Base-by-base conservation (phyloP, 495 filamentous ascomycete species). In the Parathielavia appendiculata region DNA sequence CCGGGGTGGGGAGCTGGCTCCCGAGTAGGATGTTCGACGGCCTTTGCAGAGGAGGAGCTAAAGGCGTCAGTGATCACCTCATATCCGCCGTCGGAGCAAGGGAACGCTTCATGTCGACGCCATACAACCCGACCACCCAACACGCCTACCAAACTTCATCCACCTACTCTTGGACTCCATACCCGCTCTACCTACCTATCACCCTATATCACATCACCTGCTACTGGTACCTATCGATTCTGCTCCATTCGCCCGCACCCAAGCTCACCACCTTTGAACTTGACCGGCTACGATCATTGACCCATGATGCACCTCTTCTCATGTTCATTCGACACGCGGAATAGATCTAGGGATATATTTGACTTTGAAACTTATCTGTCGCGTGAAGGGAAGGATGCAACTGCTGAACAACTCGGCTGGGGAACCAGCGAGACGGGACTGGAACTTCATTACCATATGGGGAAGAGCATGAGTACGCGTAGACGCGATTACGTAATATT, bases 401-500 rank as follows among this genome's bases (percentile, higher is more conserved):
- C 26, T 30, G 26, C 26, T 30, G 26, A 6, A 30, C 26, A 30
- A 2, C 26, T 30, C 26, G 26, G 26, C 6, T 30, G 26, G 26
- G 26, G 26, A 6, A 30, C 26, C 26, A 6, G 26, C 26, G 26
- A 30, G 26, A 6, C 26, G 3, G 26, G 26, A 30, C 26, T 30
- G 26, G 26, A 30, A 30, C 26, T 30, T 30, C 3, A 30, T 30
- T 30, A 30, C 26, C 26, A 3, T 2, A 30, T 30, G 26, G 26
- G 26, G 26, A 30, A 6, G 26, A 30, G 26, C 26, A 30, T 30
- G 26, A 30, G 26, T 3, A 30, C 3, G 26, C 26, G 26, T 30
- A 6, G 39, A 54, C 14, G 51, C 39, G 38, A 54, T 54, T 23
- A 43, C 51, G 51, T 19, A 34, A 35, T 30, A 54, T 45, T 16